Conservation (phyloP, 164 flowering plant species). For the Protea cynaroides region DNA sequence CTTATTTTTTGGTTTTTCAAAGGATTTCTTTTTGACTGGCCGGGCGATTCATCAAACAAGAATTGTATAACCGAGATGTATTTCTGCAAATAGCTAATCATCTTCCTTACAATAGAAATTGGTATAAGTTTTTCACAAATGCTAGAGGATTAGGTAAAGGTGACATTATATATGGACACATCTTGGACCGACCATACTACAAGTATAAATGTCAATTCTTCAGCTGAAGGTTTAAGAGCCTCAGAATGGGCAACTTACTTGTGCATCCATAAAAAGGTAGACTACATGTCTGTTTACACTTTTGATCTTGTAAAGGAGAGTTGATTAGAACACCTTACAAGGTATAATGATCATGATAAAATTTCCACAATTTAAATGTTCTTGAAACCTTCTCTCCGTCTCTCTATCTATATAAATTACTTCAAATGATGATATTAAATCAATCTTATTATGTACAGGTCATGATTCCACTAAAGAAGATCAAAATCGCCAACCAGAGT, state of each 20-base stretch:
- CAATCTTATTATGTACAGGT: too few relatives aligned
- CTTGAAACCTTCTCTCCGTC: too few relatives aligned
- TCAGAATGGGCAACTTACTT: slow-evolving; percentile 37
- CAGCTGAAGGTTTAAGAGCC: slow-evolving; percentile 34
- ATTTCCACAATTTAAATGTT: too few relatives aligned
- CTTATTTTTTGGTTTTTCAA: neutral
- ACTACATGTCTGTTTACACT: slow-evolving; percentile 84
- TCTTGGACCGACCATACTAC: slow-evolving; percentile 88
- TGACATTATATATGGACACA: slow-evolving; percentile 90
- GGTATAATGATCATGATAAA: too few relatives aligned
- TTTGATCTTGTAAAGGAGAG: slow-evolving; percentile 85
- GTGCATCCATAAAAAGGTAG: slow-evolving; percentile 56
- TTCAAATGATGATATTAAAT: too few relatives aligned
- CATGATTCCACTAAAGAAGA: too few relatives aligned
- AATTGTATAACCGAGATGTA: slow-evolving; percentile 5
- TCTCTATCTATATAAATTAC: too few relatives aligned
- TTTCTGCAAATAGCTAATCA: slow-evolving; percentile 75
- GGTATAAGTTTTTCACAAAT: slow-evolving; percentile 89
- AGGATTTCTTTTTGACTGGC: neutral
- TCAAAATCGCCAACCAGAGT: too few relatives aligned
- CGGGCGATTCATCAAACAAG: neutral
- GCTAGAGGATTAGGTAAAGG: slow-evolving; percentile 90
- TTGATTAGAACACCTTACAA: too few relatives aligned
- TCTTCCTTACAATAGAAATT: slow-evolving; percentile 96
- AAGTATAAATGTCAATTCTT: slow-evolving; percentile 44